A percentile compares a stretch with the other conserved stretches of the same genome.
Evolutionary conservation across 1,139 yeast species (phyloP).

Genomic region (Geotrichum restrictum): DNA sequence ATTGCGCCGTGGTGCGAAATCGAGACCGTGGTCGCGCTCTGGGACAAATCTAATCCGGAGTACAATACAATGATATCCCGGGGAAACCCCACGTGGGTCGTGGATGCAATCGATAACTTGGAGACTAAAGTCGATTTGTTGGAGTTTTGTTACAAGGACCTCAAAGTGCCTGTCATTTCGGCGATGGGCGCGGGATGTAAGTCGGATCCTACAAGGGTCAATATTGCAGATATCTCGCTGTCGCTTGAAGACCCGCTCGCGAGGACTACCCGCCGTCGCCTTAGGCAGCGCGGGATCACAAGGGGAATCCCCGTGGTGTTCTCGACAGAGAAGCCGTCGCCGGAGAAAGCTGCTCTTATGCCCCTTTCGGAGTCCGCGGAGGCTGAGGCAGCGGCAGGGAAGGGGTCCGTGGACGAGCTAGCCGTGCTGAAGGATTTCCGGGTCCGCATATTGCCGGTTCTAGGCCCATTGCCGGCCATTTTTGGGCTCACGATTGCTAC

Average conservation of each 20-base stretch:
- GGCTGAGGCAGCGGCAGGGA: slow-evolving; percentile 68
- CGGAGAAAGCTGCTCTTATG: slow-evolving; percentile 78
- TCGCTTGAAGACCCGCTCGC: slow-evolving; percentile 93
- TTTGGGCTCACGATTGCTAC: slow-evolving; percentile 90
- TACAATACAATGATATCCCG: slow-evolving; percentile 41
- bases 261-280: slow-evolving; percentile 77
- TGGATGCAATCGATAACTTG: slow-evolving; percentile 93
- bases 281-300: slow-evolving; percentile 71
- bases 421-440: slow-evolving; percentile 86
- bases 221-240: slow-evolving; percentile 69
- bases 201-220: slow-evolving; percentile 77
- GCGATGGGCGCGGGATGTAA: slow-evolving; percentile 97
- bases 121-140: slow-evolving; percentile 90
- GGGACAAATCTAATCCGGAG: slow-evolving; percentile 56
- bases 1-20: slow-evolving; percentile 91
- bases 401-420: slow-evolving; percentile 82
- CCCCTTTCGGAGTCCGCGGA: slow-evolving; percentile 79
- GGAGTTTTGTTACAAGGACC: slow-evolving; percentile 60
- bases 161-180: slow-evolving; percentile 58
- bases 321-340: slow-evolving; percentile 94
- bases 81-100: slow-evolving; percentile 51
- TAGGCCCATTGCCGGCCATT: slow-evolving; percentile 95
- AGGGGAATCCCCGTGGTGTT: slow-evolving; percentile 83
- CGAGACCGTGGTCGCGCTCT: slow-evolving; percentile 71
- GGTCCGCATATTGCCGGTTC: slow-evolving; percentile 87